Evolutionary conservation across 1,284 basidiomycete species (phyloP), one percentile per base, ranked within the genome.

Genomic region (Austropuccinia psidii): DNA sequence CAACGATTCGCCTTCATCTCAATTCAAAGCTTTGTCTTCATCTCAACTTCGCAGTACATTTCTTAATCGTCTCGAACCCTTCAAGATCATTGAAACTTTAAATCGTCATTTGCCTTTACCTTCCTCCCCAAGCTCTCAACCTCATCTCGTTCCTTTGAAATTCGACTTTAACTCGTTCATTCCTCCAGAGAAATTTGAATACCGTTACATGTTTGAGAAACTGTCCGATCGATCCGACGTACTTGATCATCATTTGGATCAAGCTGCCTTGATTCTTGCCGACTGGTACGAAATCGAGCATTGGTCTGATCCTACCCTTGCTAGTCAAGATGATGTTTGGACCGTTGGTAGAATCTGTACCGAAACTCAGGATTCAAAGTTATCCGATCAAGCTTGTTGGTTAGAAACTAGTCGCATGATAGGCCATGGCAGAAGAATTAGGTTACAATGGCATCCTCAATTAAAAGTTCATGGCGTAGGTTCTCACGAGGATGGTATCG

Each of bases 141-240:
- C 43, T 29, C 54, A 55, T 29, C 7, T 41, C 5, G 21, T 58
- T 15, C 54, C 54, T 7, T 47, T 58, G 31, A 43, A 31, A n/a
- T 58, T 70, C 43, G 55, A 70, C 13, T 61, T 61, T 13, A 27
- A 13, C 8, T 47, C 31, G 17, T 8, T 31, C 27, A 43, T 6
- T 50, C 29, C 21, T 35, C 33, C 74, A 27, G 13, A 45, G 19
- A 35, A 60, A 24, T 66, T 37, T 49, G 31, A 72, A 62, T 35
- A 93, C 82, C 86, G 89, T 35, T 96, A 96, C 81, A 94, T 95
- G 91, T 92, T 90, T 79, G 92, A 95, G 80, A 92, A 91, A 81
- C 84, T 90, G 21, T 86, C 86, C 0, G 89, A 90, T 78, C 84
- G 92, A 41, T 88, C 90, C 75, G 88, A 89, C 84, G 90, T 83